Percentiles rank a stretch among this genome's conserved stretches.
phyloP scores from a whole-genome alignment of 208 protist species.

The Leishmania arabica region DNA sequence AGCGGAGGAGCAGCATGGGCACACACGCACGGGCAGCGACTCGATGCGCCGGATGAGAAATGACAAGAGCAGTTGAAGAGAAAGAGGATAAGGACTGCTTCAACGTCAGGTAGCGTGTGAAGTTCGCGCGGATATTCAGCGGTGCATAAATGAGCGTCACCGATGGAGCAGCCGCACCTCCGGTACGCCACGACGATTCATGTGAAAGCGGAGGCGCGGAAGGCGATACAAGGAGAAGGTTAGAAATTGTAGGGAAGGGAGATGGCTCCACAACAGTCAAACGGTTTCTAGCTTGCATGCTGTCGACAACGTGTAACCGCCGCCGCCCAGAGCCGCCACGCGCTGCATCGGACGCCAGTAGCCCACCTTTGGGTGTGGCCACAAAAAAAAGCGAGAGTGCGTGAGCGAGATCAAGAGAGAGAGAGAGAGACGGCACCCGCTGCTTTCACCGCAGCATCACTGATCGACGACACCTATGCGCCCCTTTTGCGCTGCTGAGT shows the following conservation, averaged over 20 bases:
- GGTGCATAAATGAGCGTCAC: neutral
- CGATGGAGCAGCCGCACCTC: neutral
- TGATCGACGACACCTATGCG: too few species aligned
- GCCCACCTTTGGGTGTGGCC: neutral
- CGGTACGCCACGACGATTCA: neutral
- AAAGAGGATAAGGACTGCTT: neutral
- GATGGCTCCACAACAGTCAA: neutral
- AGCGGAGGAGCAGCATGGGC: neutral
- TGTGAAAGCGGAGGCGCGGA: too few species aligned
- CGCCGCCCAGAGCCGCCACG: neutral
- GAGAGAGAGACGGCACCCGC: neutral
- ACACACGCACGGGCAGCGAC: neutral
- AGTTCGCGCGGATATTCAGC: neutral
- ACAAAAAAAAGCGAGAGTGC: neutral
- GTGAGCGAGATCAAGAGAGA: too few species aligned
- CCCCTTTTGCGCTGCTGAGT: neutral
- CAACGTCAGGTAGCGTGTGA: neutral
- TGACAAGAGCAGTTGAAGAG: neutral
- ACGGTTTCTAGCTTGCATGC: neutral
- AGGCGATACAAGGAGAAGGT: neutral
- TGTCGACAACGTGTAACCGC: neutral
- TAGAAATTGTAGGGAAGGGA: neutral
- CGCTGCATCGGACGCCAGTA: neutral
- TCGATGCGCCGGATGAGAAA: too few species aligned
- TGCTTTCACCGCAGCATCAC: neutral